Evolutionary conservation across 139 green algal genomes (phyloP).

Genomic region (Chlamydomonas urium): DNA sequence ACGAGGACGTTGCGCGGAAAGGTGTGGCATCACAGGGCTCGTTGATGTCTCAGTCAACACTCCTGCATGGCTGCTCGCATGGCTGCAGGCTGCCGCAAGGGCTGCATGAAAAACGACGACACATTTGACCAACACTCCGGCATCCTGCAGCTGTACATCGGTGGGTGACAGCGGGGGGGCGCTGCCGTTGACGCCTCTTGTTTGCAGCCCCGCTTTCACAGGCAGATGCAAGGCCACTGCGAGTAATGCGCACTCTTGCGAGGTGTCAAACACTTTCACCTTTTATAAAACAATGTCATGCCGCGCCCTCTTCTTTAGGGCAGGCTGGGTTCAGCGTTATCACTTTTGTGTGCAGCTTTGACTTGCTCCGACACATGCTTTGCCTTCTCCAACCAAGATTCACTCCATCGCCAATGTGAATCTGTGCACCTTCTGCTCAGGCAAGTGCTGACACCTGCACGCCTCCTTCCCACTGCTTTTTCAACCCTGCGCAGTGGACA

Average conservation of each 20-base stretch:
- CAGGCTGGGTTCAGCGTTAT: no score
- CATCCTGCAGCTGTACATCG: slow-evolving; percentile 30
- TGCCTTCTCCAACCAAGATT: background rate
- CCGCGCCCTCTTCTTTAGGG: background rate
- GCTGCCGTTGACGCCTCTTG: background rate
- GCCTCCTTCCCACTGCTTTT: background rate
- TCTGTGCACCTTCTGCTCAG: background rate
- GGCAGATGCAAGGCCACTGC: background rate
- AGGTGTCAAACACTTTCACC: background rate
- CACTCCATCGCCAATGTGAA: slow-evolving; percentile 11
- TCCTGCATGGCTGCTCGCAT: background rate
- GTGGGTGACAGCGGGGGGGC: background rate
- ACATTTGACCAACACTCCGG: slow-evolving; percentile 16
- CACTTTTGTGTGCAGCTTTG: no score
- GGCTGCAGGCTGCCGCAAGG: background rate
- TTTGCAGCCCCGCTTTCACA: background rate
- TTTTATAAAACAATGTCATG: background rate
- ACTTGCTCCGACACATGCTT: background rate
- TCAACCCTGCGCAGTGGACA: slow-evolving; percentile 16
- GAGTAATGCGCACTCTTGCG: background rate
- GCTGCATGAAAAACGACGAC: background rate
- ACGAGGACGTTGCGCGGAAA: no score
- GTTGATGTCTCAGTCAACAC: background rate
- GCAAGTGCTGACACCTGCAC: background rate
- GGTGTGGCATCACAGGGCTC: no score